Percentiles rank a stretch among this genome's conserved stretches.
Evolutionary conservation across 495 filamentous ascomycete genomes (phyloP).

Genomic region (Saxispiralis lemnorum): DNA sequence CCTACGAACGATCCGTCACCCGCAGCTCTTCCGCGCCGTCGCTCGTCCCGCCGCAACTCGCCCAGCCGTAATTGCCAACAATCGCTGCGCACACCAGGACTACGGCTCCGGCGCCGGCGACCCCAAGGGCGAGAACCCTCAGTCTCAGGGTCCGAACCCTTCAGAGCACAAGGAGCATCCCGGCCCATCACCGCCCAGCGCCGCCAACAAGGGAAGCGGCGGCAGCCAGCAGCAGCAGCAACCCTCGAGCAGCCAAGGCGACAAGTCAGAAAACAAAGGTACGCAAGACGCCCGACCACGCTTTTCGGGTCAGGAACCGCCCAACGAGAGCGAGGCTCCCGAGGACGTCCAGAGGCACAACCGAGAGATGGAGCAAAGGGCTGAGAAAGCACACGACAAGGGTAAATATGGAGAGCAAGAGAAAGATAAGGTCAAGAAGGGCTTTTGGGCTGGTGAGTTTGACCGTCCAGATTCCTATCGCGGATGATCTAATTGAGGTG

Average conservation of each 20-base stretch:
- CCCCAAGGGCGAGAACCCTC: slow-evolving; percentile 18
- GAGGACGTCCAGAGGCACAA: slow-evolving; percentile 37
- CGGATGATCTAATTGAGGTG: too few relatives aligned
- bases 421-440: slow-evolving; percentile 21
- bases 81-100: slow-evolving; percentile 17
- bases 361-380: slow-evolving; percentile 38
- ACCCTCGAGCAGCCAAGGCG: not conserved
- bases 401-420: slow-evolving; percentile 12
- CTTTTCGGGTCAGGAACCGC: slow-evolving; percentile 33
- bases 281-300: slow-evolving; percentile 22
- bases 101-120: slow-evolving; percentile 22
- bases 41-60: slow-evolving; percentile 6
- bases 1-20: slow-evolving; percentile 14
- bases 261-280: slow-evolving; percentile 11
- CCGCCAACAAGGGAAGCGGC: slow-evolving; percentile 11
- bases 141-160: slow-evolving; percentile 18
- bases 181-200: slow-evolving; percentile 19
- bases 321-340: slow-evolving; percentile 9
- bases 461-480: not conserved
- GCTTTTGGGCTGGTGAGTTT: slow-evolving; percentile 22
- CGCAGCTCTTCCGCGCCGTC: slow-evolving; percentile 14
- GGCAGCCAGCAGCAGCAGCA: not conserved
- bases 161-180: slow-evolving; percentile 22
- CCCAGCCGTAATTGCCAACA: slow-evolving; percentile 4
- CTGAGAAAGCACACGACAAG: slow-evolving; percentile 27